Evolutionary conservation across 2,329 filamentous ascomycete species (phyloP), one percentile per base, ranked within the genome.

Genomic region (Penicillium psychrosexuale): DNA sequence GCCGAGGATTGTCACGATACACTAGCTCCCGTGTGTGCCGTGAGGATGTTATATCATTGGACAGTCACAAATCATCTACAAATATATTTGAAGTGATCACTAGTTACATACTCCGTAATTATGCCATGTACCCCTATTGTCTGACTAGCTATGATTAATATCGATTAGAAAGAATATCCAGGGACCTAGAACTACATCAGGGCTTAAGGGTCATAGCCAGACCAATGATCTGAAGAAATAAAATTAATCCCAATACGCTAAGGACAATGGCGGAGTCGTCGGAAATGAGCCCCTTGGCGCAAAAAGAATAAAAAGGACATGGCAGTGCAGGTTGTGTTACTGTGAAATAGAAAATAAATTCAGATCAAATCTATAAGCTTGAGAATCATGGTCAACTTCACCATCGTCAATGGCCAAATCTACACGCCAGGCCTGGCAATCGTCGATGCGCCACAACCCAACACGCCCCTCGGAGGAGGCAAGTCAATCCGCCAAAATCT

Each of bases 341-440:
- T 9, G 24, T 11, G 30, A 15, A 37, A 37, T 13, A 31, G 5
- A n/a, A 12, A 12, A 28, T 9, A 19, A 22, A n/a, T 19, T 48
- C 11, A 36, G 24, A 30, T 11, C 8, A 36, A 28, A 30, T 6
- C 12, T 17, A 15, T 9, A 22, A 15, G 11, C 8, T 30, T 15
- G 5, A 13, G 9, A 33, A 49, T 15, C 28, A 63, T 63, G 61
- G 53, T 43, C 7, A 57, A 61, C 44, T 59, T 63, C 45, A 63
- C 59, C 2, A 38, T 63, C 19, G 58, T 83, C 22, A 83, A 83
- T 61, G 86, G 86, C 15, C 85, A 89, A 63, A 82, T 90, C 51
- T 88, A 82, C 64, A 90, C 86, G 0, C 86, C 86, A 0, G 86
- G 87, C 0, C 80, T 89, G 52, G 85, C 81, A 24, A 81, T 89